Evolutionary conservation across 306 rosid genomes (phyloP), one percentile per base, ranked within the genome.

Genomic region (Quercus bicolor): DNA sequence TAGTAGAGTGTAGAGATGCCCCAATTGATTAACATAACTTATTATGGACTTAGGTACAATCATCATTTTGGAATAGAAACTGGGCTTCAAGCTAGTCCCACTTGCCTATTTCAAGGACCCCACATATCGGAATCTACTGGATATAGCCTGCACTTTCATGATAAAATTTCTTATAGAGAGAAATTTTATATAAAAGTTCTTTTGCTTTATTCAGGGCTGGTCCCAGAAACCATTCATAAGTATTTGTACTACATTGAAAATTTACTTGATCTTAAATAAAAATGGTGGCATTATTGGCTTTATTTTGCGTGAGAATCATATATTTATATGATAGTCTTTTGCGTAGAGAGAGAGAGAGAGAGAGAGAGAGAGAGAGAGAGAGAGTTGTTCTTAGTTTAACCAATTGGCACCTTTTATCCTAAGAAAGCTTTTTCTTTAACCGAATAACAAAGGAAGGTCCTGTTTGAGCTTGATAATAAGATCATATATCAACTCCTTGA

Each of bases 121-220:
- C 82, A 84, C 88, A 77, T 54, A 87, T 87, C 60, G 78, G 91
- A 87, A 85, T 87, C 88, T 83, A 69, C 20, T 56, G 82, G 85
- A 88, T 81, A 79, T 86, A 76, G 88, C 85, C 73, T 28, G 79
- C 76, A 75, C 73, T 79, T 80, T 80, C 73, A 65, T 74, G 79
- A 74, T 83, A 81, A 26, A 26, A 26, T 26, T 26, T 86, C 48
- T 55, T 45, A 40, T 59, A 6, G 11, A 70, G 53, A 57, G 65
- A 74, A 37, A 33, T 54, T 48, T 57, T 29, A 75, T 51, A 54
- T 61, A 59, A 23, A 16, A 75, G 73, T 76, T 82, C 71, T 65
- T 73, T 73, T 7, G 48, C 80, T 70, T 34, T 23, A 23, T 48
- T 48, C 51, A 16, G 11, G 20, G 45, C 56, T 74, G 91, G 79